phyloP scores from a whole-genome alignment of 306 rosid species.

The Cucurbita pepo region DNA sequence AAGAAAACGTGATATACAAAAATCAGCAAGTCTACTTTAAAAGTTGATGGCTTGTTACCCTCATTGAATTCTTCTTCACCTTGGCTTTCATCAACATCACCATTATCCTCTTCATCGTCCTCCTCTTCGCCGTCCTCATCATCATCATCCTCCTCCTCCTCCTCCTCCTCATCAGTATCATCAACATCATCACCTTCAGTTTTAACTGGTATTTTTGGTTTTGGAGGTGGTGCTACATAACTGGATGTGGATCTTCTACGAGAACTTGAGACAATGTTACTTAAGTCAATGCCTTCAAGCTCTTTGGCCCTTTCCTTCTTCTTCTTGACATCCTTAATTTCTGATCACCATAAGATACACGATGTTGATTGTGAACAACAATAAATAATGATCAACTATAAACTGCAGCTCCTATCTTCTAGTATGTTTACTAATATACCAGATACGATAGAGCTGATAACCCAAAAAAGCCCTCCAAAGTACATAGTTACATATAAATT shows the following conservation, averaged over 20 bases:
- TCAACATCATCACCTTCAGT: conserved; percentile 33
- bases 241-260: conserved; percentile 68
- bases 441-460: not conserved
- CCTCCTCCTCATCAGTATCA: conserved; percentile 25
- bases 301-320: conserved; percentile 82
- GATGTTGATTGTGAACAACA: not conserved
- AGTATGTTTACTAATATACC: not conserved
- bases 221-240: conserved; percentile 46
- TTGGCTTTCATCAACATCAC: conserved; percentile 35
- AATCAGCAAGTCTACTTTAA: not conserved
- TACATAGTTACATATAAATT: not conserved
- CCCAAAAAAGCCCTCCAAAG: not conserved
- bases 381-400: not conserved
- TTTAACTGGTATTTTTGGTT: conserved; percentile 53
- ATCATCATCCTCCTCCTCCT: conserved; percentile 32
- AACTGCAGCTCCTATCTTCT: not conserved
- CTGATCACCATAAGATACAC: conserved; percentile 23
- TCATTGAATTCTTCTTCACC: conserved; percentile 64
- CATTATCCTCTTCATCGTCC: conserved; percentile 10
- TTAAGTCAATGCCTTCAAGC: conserved; percentile 87
- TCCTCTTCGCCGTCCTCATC: conserved; percentile 22
- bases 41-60: conserved; percentile 22
- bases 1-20: not conserved
- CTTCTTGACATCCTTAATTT: conserved; percentile 71
- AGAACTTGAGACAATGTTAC: conserved; percentile 77